A percentile compares a stretch with the other conserved stretches of the same genome.
These are phyloP conservation scores for Pyronema omphalodes DNA, from an alignment of 495 filamentous ascomycete species.

Conservation along the genomic window DNA sequence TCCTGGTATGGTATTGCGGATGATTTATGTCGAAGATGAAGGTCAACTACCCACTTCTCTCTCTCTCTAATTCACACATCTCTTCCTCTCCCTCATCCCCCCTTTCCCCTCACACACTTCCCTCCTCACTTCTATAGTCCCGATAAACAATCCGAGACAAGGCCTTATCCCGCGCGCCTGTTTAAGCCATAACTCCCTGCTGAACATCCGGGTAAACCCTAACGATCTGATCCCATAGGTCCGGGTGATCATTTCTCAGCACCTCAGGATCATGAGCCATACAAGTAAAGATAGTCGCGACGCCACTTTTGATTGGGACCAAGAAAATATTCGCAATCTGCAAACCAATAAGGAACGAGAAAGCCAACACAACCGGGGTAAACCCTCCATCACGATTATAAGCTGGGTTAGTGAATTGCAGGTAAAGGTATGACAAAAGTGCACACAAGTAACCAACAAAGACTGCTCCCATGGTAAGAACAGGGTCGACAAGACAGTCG, in stretches of 20 bases:
- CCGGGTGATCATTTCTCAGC: conserved; percentile 61
- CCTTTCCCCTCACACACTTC: too few relatives aligned
- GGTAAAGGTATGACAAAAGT: conserved; percentile 65
- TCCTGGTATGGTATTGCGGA: too few relatives aligned
- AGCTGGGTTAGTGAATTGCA: conserved; percentile 54
- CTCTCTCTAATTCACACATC: too few relatives aligned
- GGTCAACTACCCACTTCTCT: neutral
- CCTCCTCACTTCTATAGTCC: too few relatives aligned
- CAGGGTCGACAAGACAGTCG: conserved; percentile 73
- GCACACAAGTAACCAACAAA: conserved; percentile 72
- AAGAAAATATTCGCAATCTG: conserved; percentile 82
- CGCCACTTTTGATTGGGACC: conserved; percentile 55
- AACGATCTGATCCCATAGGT: conserved; percentile 59
- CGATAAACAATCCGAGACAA: too few relatives aligned
- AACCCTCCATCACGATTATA: conserved; percentile 49
- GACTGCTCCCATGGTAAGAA: conserved; percentile 70
- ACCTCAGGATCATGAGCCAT: conserved; percentile 80
- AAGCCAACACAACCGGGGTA: conserved; percentile 63
- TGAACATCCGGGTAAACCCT: conserved; percentile 70
- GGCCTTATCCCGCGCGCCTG: too few relatives aligned
- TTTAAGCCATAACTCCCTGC: conserved; percentile 23
- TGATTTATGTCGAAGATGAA: neutral
- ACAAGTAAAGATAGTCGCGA: conserved; percentile 73
- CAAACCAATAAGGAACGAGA: conserved; percentile 64
- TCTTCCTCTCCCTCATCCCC: too few relatives aligned